Percentiles rank a stretch among this genome's conserved stretches.
These are phyloP conservation scores for Nakazawaea molendinolei DNA, from an alignment of 805 yeast genomes.

Conservation along the genomic window DNA sequence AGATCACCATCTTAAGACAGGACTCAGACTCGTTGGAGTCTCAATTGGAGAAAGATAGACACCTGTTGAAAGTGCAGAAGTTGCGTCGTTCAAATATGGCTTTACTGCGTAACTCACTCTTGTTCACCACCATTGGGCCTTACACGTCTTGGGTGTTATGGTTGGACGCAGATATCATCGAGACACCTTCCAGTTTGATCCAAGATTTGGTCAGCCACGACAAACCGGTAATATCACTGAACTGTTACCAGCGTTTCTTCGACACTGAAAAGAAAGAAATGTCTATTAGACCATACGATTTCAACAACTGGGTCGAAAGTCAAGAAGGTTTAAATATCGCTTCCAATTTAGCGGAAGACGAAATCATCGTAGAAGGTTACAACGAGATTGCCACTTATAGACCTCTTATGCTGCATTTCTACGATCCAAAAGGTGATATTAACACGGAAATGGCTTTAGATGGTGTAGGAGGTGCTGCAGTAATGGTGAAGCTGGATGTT, in stretches of 20 bases:
- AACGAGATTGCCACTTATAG: slow-evolving; percentile 90
- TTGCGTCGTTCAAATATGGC: slow-evolving; percentile 90
- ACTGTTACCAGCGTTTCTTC: slow-evolving; percentile 79
- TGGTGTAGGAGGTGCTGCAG: slow-evolving; percentile 98
- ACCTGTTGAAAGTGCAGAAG: slow-evolving; percentile 80
- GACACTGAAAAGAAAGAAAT: slow-evolving; percentile 49
- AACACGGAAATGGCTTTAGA: slow-evolving; percentile 77
- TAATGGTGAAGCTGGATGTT: slow-evolving; percentile 93
- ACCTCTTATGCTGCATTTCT: slow-evolving; percentile 87
- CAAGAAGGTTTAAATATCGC: slow-evolving; percentile 80
- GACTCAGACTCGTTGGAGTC: slow-evolving; percentile 72
- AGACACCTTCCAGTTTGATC: slow-evolving; percentile 74
- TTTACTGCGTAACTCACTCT: slow-evolving; percentile 83
- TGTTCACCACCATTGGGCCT: slow-evolving; percentile 85
- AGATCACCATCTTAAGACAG: slow-evolving; percentile 85
- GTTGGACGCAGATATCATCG: slow-evolving; percentile 93
- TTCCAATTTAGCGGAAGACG: slow-evolving; percentile 68
- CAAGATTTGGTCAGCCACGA: slow-evolving; percentile 85
- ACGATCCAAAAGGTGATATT: slow-evolving; percentile 56
- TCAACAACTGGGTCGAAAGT: slow-evolving; percentile 89
- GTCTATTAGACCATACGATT: slow-evolving; percentile 83
- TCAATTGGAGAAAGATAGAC: slow-evolving; percentile 84
- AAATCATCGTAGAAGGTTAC: slow-evolving; percentile 92
- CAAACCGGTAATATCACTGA: slow-evolving; percentile 85
- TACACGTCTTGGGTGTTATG: slow-evolving; percentile 92